These are phyloP conservation scores for Paecilomyces fulvus DNA, from an alignment of 2,329 filamentous ascomycete genomes.

Conservation along the genomic window DNA sequence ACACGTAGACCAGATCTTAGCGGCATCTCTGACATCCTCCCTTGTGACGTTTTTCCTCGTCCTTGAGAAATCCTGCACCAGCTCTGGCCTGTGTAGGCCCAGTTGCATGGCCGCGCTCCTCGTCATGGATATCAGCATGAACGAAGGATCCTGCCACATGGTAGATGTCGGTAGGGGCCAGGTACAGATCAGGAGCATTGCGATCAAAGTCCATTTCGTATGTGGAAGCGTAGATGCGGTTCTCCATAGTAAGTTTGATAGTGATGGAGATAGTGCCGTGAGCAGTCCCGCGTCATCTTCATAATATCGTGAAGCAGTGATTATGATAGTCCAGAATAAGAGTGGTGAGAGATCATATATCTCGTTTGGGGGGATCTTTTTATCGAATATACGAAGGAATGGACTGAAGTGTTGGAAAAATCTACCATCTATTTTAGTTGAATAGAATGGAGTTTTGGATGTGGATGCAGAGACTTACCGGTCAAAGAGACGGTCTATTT, in stretches of 20 bases:
- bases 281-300: constrained; percentile 5
- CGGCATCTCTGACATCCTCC: constrained; percentile 6
- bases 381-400: background rate
- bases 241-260: constrained; percentile 8
- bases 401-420: too few relatives aligned
- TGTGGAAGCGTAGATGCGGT: constrained; percentile 11
- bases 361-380: constrained; percentile 1
- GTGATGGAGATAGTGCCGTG: constrained; percentile 1
- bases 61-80: constrained; percentile 9
- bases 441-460: too few relatives aligned
- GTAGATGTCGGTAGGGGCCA: constrained; percentile 16
- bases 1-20: constrained; percentile 14
- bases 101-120: constrained; percentile 12
- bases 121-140: constrained; percentile 9
- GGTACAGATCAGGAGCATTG: constrained; percentile 13
- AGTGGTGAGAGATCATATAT: constrained; percentile 5
- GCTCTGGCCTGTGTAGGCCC: constrained; percentile 14
- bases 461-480: too few relatives aligned
- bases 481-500: too few relatives aligned
- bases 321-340: constrained; percentile 10
- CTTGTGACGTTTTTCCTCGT: constrained; percentile 5
- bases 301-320: constrained; percentile 6
- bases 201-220: constrained; percentile 12
- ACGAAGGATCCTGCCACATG: constrained; percentile 9
- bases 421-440: too few relatives aligned